A percentile compares a stretch with the other conserved stretches of the same genome.
These are phyloP conservation scores for Colletotrichum camelliae DNA, from an alignment of 2,329 filamentous ascomycete genomes.

Conservation along the genomic window DNA sequence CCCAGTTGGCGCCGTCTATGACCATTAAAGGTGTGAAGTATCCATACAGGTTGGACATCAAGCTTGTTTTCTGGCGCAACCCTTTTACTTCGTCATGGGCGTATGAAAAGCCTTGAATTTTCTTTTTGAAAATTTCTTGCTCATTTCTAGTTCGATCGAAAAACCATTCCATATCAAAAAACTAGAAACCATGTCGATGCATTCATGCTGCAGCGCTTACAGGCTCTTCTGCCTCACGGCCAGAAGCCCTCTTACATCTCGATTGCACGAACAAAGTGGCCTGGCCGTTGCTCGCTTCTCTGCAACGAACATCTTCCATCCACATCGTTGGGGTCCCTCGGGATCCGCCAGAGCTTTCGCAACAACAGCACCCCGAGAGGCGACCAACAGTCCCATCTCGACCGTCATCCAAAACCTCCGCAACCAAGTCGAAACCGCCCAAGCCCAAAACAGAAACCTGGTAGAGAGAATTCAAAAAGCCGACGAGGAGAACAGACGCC, in stretches of 20 bases:
- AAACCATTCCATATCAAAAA: not conserved
- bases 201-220: fast-evolving
- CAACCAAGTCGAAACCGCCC: not conserved
- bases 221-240: not conserved
- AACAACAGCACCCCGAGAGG: not conserved
- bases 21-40: not conserved
- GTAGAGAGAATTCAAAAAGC: not conserved
- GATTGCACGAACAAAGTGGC: not conserved
- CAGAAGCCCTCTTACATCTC: not conserved
- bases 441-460: not conserved
- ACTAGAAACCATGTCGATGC: not conserved
- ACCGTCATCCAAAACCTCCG: not conserved
- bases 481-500: fast-evolving
- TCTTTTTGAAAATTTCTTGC: not conserved
- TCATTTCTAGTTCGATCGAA: not conserved
- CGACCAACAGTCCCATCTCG: fast-evolving
- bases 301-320: not conserved
- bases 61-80: not conserved
- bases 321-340: not conserved
- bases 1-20: fast-evolving
- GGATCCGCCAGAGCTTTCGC: not conserved
- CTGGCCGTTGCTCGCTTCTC: not conserved
- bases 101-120: not conserved
- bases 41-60: not conserved
- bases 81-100: not conserved